phyloP scores from a whole-genome alignment of 257 asterid species.

The Scutellaria baicalensis region DNA sequence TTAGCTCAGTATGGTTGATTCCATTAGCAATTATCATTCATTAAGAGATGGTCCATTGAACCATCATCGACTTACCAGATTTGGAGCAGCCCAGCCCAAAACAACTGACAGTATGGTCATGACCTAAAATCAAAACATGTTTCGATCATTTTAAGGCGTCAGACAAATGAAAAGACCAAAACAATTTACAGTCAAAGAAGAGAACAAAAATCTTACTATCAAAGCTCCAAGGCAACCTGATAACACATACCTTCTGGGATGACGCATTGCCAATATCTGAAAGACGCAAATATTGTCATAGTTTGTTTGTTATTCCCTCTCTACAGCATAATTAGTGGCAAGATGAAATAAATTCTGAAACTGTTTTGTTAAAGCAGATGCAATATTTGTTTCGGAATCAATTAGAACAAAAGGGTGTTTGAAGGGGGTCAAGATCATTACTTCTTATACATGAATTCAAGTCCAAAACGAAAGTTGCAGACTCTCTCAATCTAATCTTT shows the following conservation, averaged over 20 bases:
- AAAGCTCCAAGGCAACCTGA: conserved; percentile 20
- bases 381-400: neutral
- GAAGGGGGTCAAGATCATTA: neutral
- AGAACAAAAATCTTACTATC: conserved; percentile 5
- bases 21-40: neutral
- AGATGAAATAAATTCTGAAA: neutral
- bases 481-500: too few relatives aligned
- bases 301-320: neutral
- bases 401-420: neutral
- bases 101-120: conserved; percentile 8
- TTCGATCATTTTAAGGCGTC: neutral
- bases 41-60: neutral
- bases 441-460: neutral
- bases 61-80: neutral
- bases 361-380: neutral
- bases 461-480: neutral
- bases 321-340: neutral
- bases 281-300: neutral
- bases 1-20: neutral
- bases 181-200: neutral
- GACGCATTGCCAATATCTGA: conserved; percentile 21
- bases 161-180: neutral
- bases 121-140: neutral
- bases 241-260: conserved; percentile 13
- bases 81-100: conserved; percentile 9